Percentiles rank a stretch among this genome's conserved stretches.
Evolutionary conservation across 1,139 yeast species (phyloP).

Genomic region (Pichia sp.): DNA sequence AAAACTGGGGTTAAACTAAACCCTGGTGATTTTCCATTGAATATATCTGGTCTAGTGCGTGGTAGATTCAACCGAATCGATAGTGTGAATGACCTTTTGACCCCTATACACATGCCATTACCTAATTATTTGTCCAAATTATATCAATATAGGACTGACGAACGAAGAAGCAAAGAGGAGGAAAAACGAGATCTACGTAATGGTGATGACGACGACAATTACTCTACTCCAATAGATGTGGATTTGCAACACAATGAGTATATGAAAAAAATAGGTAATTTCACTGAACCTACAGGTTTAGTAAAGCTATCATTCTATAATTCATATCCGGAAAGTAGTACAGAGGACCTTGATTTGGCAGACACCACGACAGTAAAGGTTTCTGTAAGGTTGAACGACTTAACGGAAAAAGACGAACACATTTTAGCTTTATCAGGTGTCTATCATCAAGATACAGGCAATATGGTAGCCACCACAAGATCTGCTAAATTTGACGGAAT

Average conservation of each 20-base stretch:
- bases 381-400: conserved; percentile 33
- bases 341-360: conserved; percentile 14
- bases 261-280: conserved; percentile 27
- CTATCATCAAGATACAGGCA: conserved; percentile 68
- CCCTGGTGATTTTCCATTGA: conserved; percentile 40
- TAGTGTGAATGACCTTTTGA: conserved; percentile 16
- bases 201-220: conserved; percentile 11
- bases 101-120: conserved; percentile 34
- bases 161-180: conserved; percentile 8
- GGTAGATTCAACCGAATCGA: conserved; percentile 38
- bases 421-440: conserved; percentile 54
- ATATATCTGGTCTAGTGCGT: conserved; percentile 46
- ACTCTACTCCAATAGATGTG: background rate
- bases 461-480: conserved; percentile 56
- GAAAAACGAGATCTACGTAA: background rate
- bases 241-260: conserved; percentile 2
- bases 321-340: conserved; percentile 10
- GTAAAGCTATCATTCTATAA: conserved; percentile 18
- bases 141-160: conserved; percentile 20
- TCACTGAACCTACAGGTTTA: conserved; percentile 27
- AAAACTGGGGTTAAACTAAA: conserved; percentile 14
- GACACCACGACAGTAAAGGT: conserved; percentile 25
- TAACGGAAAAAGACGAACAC: conserved; percentile 42
- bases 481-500: conserved; percentile 72
- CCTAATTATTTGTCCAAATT: conserved; percentile 42